These are phyloP conservation scores for Cladorrhinum sp. DNA, from an alignment of 2,329 filamentous ascomycete genomes.

Conservation along the genomic window DNA sequence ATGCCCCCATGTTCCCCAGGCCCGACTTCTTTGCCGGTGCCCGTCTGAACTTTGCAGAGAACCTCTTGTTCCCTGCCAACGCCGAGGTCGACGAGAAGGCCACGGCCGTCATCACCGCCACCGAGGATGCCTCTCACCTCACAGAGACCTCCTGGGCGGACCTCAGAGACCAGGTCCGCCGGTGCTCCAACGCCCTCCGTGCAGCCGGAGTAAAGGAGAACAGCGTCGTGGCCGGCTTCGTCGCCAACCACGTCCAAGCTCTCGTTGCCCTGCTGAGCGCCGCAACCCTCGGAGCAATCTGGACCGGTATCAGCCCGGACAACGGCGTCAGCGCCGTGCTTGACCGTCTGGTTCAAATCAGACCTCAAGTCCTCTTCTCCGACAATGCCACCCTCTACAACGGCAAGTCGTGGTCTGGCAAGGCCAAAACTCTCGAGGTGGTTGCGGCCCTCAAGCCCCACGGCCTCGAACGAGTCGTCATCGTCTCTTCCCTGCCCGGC, in stretches of 20 bases:
- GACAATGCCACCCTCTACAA: constrained; percentile 91
- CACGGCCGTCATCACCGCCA: constrained; percentile 74
- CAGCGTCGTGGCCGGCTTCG: constrained; percentile 67
- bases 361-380: constrained; percentile 76
- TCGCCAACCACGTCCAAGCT: constrained; percentile 86
- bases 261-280: constrained; percentile 85
- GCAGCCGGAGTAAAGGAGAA: constrained; percentile 57
- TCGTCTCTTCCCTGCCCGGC: constrained; percentile 65
- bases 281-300: constrained; percentile 79
- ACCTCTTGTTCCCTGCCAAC: constrained; percentile 75
- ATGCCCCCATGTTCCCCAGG: constrained; percentile 76
- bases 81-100: constrained; percentile 53
- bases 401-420: constrained; percentile 79
- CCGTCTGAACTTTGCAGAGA: constrained; percentile 89
- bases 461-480: constrained; percentile 65
- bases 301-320: constrained; percentile 91
- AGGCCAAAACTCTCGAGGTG: constrained; percentile 76
- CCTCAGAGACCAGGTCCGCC: constrained; percentile 72
- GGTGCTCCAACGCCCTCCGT: constrained; percentile 68
- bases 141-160: constrained; percentile 67
- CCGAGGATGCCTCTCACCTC: constrained; percentile 64
- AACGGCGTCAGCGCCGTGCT: constrained; percentile 88
- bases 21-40: constrained; percentile 80
- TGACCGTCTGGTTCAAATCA: constrained; percentile 81
- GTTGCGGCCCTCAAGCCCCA: constrained; percentile 57